These are phyloP conservation scores for Solanum verrucosum DNA, from an alignment of 257 asterid genomes.

Conservation along the genomic window DNA sequence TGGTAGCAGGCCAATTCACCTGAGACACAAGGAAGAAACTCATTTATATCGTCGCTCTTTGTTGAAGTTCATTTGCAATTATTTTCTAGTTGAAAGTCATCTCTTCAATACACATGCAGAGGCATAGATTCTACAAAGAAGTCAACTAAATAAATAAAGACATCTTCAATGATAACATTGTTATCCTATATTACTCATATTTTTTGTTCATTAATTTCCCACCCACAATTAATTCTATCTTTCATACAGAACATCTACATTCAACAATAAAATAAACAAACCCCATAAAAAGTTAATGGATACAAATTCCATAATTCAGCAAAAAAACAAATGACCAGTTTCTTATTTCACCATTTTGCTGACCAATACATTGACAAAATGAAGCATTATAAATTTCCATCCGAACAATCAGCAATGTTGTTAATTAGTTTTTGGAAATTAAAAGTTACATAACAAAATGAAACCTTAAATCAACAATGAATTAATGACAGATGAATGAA, in stretches of 20 bases:
- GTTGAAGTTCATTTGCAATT: too few species aligned
- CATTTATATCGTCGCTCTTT: not conserved
- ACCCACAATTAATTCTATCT: too few species aligned
- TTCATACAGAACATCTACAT: not conserved
- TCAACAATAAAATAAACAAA: not conserved
- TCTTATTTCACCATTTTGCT: not conserved
- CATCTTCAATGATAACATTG: not conserved
- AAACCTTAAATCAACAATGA: not conserved
- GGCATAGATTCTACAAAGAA: not conserved
- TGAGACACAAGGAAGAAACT: not conserved
- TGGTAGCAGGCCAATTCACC: conserved; percentile 16
- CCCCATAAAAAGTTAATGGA: not conserved
- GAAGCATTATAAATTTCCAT: not conserved
- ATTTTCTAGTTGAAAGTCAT: not conserved
- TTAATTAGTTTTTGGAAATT: not conserved
- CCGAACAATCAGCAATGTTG: not conserved
- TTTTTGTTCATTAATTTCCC: too few species aligned
- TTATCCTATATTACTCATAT: not conserved
- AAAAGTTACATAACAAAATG: not conserved
- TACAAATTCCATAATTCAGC: not conserved
- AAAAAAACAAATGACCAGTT: not conserved
- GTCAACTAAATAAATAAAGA: not conserved
- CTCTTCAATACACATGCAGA: not conserved
- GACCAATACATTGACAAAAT: not conserved
- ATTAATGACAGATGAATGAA: not conserved